Conservation (phyloP, 2,329 filamentous ascomycete genomes). For the Fusarium keratoplasticum region DNA sequence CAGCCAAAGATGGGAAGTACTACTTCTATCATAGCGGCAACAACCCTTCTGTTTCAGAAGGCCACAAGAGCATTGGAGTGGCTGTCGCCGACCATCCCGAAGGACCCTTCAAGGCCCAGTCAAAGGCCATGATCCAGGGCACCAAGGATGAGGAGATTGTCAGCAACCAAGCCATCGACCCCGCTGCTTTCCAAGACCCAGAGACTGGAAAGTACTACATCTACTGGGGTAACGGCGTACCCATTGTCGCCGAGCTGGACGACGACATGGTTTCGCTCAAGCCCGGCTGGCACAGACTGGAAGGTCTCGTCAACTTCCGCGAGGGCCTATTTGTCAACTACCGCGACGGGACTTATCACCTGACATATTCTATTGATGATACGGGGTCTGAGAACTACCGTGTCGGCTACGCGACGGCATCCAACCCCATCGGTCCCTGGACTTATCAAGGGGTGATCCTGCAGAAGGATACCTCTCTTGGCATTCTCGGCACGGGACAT, state of each 20-base stretch:
- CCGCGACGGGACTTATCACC: conserved; percentile 57
- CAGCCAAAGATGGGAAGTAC: conserved; percentile 69
- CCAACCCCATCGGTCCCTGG: conserved; percentile 55
- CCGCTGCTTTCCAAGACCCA: conserved; percentile 70
- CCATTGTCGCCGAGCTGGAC: conserved; percentile 55
- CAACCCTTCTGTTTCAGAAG: conserved; percentile 61
- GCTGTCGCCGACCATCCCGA: conserved; percentile 67
- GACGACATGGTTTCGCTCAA: conserved; percentile 61
- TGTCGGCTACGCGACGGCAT: conserved; percentile 59
- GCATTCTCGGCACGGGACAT: conserved; percentile 60
- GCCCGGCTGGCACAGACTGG: conserved; percentile 44
- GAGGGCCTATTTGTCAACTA: conserved; percentile 57
- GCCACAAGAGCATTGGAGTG: conserved; percentile 70
- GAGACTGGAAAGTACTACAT: conserved; percentile 67
- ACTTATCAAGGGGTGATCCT: conserved; percentile 58
- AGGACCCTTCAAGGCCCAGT: conserved; percentile 69
- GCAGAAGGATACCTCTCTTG: conserved; percentile 53
- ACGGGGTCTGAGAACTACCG: conserved; percentile 59
- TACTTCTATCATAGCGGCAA: conserved; percentile 72
- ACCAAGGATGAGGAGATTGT: conserved; percentile 57
- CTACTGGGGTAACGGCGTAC: conserved; percentile 68
- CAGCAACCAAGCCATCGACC: conserved; percentile 66
- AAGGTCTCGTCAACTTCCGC: conserved; percentile 56
- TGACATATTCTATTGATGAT: conserved; percentile 62
- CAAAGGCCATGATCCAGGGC: conserved; percentile 60